phyloP scores from a whole-genome alignment of 805 yeast species.

The Pichia gijzeniarum region DNA sequence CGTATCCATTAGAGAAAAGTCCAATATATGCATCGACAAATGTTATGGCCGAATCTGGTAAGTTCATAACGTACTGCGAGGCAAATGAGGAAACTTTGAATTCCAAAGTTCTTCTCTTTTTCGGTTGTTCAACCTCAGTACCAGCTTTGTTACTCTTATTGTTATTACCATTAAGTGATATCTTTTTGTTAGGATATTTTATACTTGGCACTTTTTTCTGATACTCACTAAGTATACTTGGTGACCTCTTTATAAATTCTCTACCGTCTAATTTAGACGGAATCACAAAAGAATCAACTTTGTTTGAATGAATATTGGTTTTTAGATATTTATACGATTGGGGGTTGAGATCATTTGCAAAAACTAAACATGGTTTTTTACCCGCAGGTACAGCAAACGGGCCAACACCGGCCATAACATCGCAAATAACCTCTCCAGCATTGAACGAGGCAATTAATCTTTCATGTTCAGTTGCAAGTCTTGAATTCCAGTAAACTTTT shows the following conservation, averaged over 20 bases:
- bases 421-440: conserved; percentile 73
- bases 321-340: conserved; percentile 67
- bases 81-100: conserved; percentile 47
- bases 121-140: conserved; percentile 15
- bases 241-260: conserved; percentile 61
- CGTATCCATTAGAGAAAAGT: conserved; percentile 41
- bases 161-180: conserved; percentile 19
- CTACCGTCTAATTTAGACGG: conserved; percentile 78
- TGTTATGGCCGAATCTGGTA: conserved; percentile 87
- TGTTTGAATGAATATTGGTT: conserved; percentile 59
- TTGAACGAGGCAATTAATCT: conserved; percentile 58
- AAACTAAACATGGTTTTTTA: conserved; percentile 66
- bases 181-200: conserved; percentile 33
- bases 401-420: conserved; percentile 98
- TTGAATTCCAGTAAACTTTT: conserved; percentile 95
- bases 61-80: conserved; percentile 84
- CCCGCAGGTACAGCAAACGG: conserved; percentile 98
- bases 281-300: conserved; percentile 50
- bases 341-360: conserved; percentile 94
- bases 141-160: conserved; percentile 10
- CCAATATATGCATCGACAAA: conserved; percentile 78
- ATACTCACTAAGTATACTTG: conserved; percentile 45
- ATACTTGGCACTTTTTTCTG: conserved; percentile 31
- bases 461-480: conserved; percentile 90
- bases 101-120: conserved; percentile 21